Percentiles rank a stretch among this genome's conserved stretches.
phyloP scores from a whole-genome alignment of 176 grass and related monocot species.

The Microstegium vimineum region DNA sequence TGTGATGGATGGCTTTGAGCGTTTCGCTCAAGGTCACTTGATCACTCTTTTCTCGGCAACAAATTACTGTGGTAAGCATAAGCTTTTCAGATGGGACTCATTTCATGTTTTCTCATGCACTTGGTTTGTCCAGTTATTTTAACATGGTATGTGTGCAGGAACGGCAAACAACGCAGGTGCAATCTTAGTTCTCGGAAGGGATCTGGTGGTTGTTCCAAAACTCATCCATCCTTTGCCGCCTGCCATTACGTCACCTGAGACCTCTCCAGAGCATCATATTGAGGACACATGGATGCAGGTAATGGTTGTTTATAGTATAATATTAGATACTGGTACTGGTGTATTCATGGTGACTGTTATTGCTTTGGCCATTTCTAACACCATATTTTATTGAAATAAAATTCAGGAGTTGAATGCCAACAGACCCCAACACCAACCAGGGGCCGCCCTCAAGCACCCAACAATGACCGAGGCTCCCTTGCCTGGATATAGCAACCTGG shows the following conservation, averaged over 20 bases:
- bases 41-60: conserved; percentile 99
- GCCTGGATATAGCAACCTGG: conserved; percentile 60
- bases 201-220: conserved; percentile 96
- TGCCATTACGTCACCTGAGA: conserved; percentile 74
- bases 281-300: conserved; percentile 99
- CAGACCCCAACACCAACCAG: conserved; percentile 88
- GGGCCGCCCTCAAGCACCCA: conserved; percentile 83
- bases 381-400: background rate
- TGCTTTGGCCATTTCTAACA: conserved; percentile 11
- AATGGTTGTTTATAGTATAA: background rate
- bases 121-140: background rate
- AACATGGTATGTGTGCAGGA: conserved; percentile 36
- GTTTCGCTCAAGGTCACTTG: conserved; percentile 97
- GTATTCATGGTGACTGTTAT: background rate
- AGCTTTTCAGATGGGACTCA: background rate
- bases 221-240: conserved; percentile 99
- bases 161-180: conserved; percentile 97
- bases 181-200: conserved; percentile 94
- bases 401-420: conserved; percentile 93
- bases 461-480: conserved; percentile 66
- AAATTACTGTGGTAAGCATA: conserved; percentile 85
- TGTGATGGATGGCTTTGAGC: conserved; percentile 99
- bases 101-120: background rate
- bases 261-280: conserved; percentile 66
- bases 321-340: background rate